Conservation (phyloP, 441 rosid genomes). For the Eruca vesicaria region DNA sequence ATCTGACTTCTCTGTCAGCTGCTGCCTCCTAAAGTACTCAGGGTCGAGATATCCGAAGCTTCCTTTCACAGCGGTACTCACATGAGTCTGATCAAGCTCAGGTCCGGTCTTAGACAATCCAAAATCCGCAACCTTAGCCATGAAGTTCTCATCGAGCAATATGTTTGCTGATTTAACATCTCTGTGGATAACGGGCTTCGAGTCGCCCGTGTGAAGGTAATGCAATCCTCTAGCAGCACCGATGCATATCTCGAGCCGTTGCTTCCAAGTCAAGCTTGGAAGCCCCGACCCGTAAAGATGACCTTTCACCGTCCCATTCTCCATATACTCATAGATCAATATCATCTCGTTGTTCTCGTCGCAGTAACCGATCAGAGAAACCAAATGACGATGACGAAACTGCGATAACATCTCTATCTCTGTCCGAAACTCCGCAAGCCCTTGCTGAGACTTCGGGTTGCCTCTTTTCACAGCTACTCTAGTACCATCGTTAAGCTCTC, state of each 20-base stretch:
- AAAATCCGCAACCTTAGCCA: slow-evolving; percentile 96
- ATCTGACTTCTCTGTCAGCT: slow-evolving; percentile 87
- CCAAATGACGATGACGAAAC: slow-evolving; percentile 92
- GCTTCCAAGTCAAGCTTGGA: slow-evolving; percentile 85
- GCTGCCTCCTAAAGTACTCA: slow-evolving; percentile 89
- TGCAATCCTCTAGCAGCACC: slow-evolving; percentile 96
- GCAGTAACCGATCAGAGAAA: slow-evolving; percentile 88
- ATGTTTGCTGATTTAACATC: slow-evolving; percentile 97
- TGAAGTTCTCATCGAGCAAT: slow-evolving; percentile 82
- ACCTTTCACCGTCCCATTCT: slow-evolving; percentile 85
- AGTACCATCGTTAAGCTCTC: slow-evolving; percentile 69
- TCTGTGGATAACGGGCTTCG: slow-evolving; percentile 91
- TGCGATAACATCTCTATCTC: slow-evolving; percentile 95
- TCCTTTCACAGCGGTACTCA: slow-evolving; percentile 95
- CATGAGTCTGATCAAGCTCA: slow-evolving; percentile 93
- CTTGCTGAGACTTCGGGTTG: slow-evolving; percentile 89
- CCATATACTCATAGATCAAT: slow-evolving; percentile 91
- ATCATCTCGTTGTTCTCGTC: slow-evolving; percentile 97
- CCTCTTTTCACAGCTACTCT: slow-evolving; percentile 91
- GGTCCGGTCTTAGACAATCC: slow-evolving; percentile 94
- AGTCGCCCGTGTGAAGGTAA: slow-evolving; percentile 92
- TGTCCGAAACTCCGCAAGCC: slow-evolving; percentile 87
- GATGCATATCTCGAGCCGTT: slow-evolving; percentile 85
- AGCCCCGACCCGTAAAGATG: slow-evolving; percentile 82
- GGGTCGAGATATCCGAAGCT: slow-evolving; percentile 94